A percentile compares a stretch with the other conserved stretches of the same genome.
Conservation (phyloP, 345 rosid genomes). For the Camelina laxa region DNA sequence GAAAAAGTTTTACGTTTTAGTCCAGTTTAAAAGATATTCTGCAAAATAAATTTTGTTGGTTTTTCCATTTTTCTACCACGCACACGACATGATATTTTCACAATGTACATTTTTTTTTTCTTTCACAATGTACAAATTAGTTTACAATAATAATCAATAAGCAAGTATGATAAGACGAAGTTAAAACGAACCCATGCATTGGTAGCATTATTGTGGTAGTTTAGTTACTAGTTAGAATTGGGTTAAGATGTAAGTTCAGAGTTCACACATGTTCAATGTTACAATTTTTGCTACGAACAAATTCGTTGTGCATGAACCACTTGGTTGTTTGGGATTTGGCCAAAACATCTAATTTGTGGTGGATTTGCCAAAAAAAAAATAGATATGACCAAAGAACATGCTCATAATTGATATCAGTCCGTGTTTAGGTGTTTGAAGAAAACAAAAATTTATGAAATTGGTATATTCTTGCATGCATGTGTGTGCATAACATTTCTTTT, state of each 20-base stretch:
- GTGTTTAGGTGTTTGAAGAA: background rate
- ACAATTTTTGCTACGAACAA: background rate
- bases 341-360: background rate
- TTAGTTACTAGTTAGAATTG: background rate
- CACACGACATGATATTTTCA: too few species aligned
- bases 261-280: background rate
- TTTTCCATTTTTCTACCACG: background rate
- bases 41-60: too few species aligned
- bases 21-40: too few species aligned
- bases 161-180: background rate
- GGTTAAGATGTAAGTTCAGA: background rate
- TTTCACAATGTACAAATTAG: background rate
- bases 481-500: background rate
- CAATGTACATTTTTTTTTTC: too few species aligned
- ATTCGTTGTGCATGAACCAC: background rate
- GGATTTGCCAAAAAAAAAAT: background rate
- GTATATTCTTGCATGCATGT: slow-evolving; percentile 9
- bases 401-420: background rate
- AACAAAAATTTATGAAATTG: background rate
- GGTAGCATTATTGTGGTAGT: background rate
- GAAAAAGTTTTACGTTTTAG: too few species aligned
- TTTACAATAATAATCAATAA: background rate
- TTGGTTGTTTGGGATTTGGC: background rate
- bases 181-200: background rate
- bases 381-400: background rate